Evolutionary conservation across 1,284 basidiomycete species (phyloP).

Genomic region (Cerioporus squamosus): DNA sequence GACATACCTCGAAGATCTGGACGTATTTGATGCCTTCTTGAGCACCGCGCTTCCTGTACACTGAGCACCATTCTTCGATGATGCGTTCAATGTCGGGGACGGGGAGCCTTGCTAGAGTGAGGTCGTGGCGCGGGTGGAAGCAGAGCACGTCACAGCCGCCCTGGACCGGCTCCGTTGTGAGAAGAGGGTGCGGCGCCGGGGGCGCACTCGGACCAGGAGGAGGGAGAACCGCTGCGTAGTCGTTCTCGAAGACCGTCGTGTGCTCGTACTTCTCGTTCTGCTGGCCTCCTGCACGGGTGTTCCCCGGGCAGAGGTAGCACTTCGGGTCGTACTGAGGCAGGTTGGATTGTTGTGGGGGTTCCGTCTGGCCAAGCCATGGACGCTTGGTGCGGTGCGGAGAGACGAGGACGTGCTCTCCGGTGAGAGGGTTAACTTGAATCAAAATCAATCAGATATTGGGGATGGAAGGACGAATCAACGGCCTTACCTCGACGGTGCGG

Average conservation of each 20-base stretch:
- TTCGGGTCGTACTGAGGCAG: constrained; percentile 76
- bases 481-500: constrained; percentile 73
- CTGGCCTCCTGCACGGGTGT: constrained; percentile 77
- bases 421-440: constrained; percentile 74
- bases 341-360: constrained; percentile 56
- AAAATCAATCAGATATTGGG: constrained; percentile 15
- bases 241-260: constrained; percentile 84
- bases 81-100: constrained; percentile 69
- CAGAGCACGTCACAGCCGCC: constrained; percentile 91
- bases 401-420: constrained; percentile 80
- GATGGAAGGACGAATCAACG: neutral
- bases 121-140: constrained; percentile 89
- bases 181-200: constrained; percentile 59
- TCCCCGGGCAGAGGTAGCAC: constrained; percentile 94
- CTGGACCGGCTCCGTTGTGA: constrained; percentile 73
- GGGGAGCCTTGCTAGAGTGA: constrained; percentile 83
- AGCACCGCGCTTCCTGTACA: constrained; percentile 66
- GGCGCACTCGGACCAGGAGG: constrained; percentile 55
- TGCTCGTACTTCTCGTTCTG: constrained; percentile 72
- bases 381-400: constrained; percentile 85
- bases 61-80: constrained; percentile 77
- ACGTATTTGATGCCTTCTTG: constrained; percentile 79
- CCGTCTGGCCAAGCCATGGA: constrained; percentile 86
- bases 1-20: constrained; percentile 81
- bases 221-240: constrained; percentile 84